phyloP scores from a whole-genome alignment of 2,329 filamentous ascomycete species.

The Trichophyton mentagrophytes region DNA sequence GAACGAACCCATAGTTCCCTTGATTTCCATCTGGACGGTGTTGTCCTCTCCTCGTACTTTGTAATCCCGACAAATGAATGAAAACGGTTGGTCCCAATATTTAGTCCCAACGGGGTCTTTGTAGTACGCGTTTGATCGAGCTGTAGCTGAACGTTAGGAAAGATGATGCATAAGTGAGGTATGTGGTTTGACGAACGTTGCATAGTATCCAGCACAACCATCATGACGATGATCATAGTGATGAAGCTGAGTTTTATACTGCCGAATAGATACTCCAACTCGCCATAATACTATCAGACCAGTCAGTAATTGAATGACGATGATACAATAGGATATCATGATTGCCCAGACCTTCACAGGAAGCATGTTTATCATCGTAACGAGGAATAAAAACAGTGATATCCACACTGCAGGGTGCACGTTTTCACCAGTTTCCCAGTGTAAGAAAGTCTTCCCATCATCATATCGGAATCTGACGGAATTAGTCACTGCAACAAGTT shows the following conservation, averaged over 20 bases:
- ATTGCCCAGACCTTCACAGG: conserved; percentile 20
- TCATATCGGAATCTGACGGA: conserved; percentile 31
- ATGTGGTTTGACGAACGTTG: conserved; percentile 21
- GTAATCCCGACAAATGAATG: conserved; percentile 28
- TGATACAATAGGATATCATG: background rate
- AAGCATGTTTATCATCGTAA: conserved; percentile 26
- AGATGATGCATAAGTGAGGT: background rate
- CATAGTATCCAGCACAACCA: conserved; percentile 30
- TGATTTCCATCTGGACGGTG: conserved; percentile 19
- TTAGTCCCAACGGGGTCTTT: conserved; percentile 23
- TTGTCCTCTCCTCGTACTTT: conserved; percentile 22
- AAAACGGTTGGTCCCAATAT: conserved; percentile 27
- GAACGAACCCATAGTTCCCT: conserved; percentile 26
- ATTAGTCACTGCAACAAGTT: conserved; percentile 30
- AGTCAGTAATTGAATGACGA: background rate
- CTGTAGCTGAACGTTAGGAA: conserved; percentile 14
- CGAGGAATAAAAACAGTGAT: conserved; percentile 22
- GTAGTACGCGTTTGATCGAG: conserved; percentile 27
- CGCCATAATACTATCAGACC: conserved; percentile 24
- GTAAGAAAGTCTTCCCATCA: conserved; percentile 20
- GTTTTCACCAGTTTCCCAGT: conserved; percentile 18
- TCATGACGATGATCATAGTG: conserved; percentile 31
- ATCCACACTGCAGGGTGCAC: conserved; percentile 30
- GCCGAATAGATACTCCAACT: conserved; percentile 27
- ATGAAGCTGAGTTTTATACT: conserved; percentile 29